Evolutionary conservation across 768 basidiomycete species (phyloP).

Genomic region (Rhizopogon vesiculosus): DNA sequence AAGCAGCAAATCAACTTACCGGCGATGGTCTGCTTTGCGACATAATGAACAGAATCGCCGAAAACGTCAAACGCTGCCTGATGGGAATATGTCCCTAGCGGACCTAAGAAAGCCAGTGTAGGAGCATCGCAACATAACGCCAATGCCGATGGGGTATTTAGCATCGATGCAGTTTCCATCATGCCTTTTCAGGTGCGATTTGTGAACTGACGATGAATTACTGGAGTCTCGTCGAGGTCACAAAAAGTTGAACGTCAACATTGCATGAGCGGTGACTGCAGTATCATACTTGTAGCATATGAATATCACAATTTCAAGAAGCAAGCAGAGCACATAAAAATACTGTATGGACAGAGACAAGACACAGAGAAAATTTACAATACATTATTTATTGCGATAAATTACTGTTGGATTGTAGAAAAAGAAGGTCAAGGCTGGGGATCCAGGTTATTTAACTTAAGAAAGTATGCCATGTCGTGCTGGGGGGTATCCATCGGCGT

Average conservation of each 20-base stretch:
- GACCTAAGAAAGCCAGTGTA: slow-evolving; percentile 55
- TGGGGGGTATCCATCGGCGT: slow-evolving; percentile 4
- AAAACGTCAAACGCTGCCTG: slow-evolving; percentile 50
- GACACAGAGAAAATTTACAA: neutral
- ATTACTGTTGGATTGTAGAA: neutral
- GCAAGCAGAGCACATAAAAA: neutral
- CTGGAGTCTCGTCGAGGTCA: no score
- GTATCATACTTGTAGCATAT: neutral
- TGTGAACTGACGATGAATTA: neutral
- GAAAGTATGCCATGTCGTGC: slow-evolving; percentile 10
- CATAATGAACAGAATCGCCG: slow-evolving; percentile 39
- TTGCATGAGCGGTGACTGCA: neutral
- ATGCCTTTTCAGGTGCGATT: neutral
- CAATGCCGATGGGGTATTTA: neutral
- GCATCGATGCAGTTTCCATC: neutral
- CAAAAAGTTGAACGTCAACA: neutral
- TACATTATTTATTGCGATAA: slow-evolving; percentile 3
- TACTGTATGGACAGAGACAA: neutral
- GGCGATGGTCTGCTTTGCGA: slow-evolving; percentile 34
- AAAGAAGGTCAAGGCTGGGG: neutral
- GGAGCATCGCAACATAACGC: slow-evolving; percentile 11
- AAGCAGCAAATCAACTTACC: slow-evolving; percentile 22
- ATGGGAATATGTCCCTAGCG: slow-evolving; percentile 69
- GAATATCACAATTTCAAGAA: neutral
- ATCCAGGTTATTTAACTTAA: neutral